Percentiles rank a stretch among this genome's conserved stretches.
These are phyloP conservation scores for Ichthyophthirius multifiliis DNA, from an alignment of 169 alveolate genomes.

Conservation along the genomic window DNA sequence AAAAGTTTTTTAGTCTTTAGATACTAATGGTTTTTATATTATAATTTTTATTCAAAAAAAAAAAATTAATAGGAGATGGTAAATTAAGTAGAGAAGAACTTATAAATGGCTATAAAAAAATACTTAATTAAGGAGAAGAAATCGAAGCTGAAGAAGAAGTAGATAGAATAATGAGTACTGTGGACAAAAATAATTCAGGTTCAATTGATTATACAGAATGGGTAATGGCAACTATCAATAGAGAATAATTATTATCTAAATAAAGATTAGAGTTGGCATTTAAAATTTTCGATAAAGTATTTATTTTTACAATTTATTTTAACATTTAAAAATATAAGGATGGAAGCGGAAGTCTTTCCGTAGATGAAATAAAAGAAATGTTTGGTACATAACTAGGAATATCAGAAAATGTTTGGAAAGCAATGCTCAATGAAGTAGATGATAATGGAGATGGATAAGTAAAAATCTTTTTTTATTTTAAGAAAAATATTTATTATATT, in stretches of 20 bases:
- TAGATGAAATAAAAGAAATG: constrained; percentile 66
- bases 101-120: constrained; percentile 14
- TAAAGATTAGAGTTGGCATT: constrained; percentile 69
- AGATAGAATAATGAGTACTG: constrained; percentile 88
- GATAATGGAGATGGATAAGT: constrained; percentile 50
- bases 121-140: not conserved
- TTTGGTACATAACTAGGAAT: constrained; percentile 44
- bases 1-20: constrained; percentile 57
- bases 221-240: constrained; percentile 66
- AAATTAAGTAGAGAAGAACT: constrained; percentile 66
- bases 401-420: constrained; percentile 61
- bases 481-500: not conserved
- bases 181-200: constrained; percentile 95
- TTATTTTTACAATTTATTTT: not conserved
- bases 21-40: constrained; percentile 27
- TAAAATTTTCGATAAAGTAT: constrained; percentile 62
- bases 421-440: constrained; percentile 67
- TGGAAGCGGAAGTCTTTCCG: constrained; percentile 68
- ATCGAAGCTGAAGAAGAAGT: constrained; percentile 88
- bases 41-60: no score
- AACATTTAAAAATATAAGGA: constrained; percentile 6
- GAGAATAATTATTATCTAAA: constrained; percentile 46
- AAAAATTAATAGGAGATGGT: constrained; percentile 53
- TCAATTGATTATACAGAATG: constrained; percentile 90
- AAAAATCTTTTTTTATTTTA: not conserved